phyloP scores from a whole-genome alignment of 2,329 filamentous ascomycete genomes.

The Pseudohalonectria lignicola region DNA sequence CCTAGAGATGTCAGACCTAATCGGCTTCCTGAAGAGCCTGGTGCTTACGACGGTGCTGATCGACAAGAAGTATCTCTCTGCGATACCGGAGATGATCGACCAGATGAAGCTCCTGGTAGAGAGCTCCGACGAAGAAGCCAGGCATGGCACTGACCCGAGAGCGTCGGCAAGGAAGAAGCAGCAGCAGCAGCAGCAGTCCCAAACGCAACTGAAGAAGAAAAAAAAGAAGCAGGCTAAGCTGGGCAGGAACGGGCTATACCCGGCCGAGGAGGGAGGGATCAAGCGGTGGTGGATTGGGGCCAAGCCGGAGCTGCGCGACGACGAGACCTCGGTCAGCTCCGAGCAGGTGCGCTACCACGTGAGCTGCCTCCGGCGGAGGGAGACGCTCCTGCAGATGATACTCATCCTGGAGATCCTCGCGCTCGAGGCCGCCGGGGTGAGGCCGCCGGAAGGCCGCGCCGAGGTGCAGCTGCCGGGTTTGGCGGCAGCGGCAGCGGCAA shows the following conservation, averaged over 20 bases:
- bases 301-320: slow-evolving; percentile 35
- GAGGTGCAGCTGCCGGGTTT: slow-evolving; percentile 36
- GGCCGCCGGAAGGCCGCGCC: slow-evolving; percentile 24
- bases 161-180: too few relatives aligned
- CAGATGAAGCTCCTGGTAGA: slow-evolving; percentile 45
- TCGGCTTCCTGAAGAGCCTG: slow-evolving; percentile 57
- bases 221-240: slow-evolving; percentile 55
- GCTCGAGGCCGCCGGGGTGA: slow-evolving; percentile 40
- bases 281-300: slow-evolving; percentile 59
- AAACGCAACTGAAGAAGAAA: slow-evolving; percentile 25
- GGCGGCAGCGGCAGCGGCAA: slow-evolving; percentile 20
- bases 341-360: slow-evolving; percentile 50
- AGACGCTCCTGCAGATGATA: slow-evolving; percentile 74
- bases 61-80: slow-evolving; percentile 72
- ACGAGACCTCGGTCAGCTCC: slow-evolving; percentile 33
- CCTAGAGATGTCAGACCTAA: slow-evolving; percentile 50
- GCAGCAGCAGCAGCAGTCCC: too few relatives aligned
- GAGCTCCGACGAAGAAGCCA: slow-evolving; percentile 37
- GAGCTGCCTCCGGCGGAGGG: slow-evolving; percentile 58
- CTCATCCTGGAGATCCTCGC: slow-evolving; percentile 67
- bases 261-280: slow-evolving; percentile 52
- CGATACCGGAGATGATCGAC: slow-evolving; percentile 49
- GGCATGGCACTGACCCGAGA: too few relatives aligned
- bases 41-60: slow-evolving; percentile 56
- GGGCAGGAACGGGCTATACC: slow-evolving; percentile 58